Conservation (phyloP, 805 yeast genomes). For the Pichia californica region DNA sequence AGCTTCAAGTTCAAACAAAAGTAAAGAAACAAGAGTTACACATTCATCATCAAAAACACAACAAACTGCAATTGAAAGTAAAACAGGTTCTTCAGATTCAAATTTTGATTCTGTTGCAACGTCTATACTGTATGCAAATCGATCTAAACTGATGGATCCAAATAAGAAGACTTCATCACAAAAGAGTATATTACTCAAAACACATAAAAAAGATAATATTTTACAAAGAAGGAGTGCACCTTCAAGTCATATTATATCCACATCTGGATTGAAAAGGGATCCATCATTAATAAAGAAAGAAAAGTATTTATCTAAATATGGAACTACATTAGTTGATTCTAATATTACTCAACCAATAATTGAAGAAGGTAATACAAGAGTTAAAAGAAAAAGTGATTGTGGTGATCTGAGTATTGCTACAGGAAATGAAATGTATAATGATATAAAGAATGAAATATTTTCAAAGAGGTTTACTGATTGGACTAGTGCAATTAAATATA, state of each 20-base stretch:
- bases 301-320: constrained; percentile 3
- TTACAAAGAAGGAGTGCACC: not conserved
- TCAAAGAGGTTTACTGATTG: constrained; percentile 13
- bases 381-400: constrained; percentile 17
- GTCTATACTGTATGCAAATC: constrained; percentile 1
- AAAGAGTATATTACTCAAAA: constrained; percentile 2
- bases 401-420: constrained; percentile 26
- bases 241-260: not conserved
- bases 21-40: constrained; percentile 3
- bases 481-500: constrained; percentile 10
- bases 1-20: not conserved
- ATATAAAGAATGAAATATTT: constrained; percentile 17
- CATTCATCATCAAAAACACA: not conserved
- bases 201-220: constrained; percentile 7
- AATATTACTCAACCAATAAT: not conserved
- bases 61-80: too few relatives aligned
- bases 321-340: constrained; percentile 2
- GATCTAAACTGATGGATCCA: not conserved
- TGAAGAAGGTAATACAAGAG: not conserved
- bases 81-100: too few relatives aligned
- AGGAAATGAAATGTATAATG: constrained; percentile 20
- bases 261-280: not conserved
- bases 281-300: not conserved
- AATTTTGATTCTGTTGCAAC: constrained; percentile 8
- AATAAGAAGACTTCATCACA: not conserved